A percentile compares a stretch with the other conserved stretches of the same genome.
These are phyloP conservation scores for Hordeum vulgare DNA, from an alignment of 176 grass and related monocot species.

Conservation along the genomic window MorexV3_pseudomolecules_assembly NC_058523.1:400162527-400163026, in stretches of 20 bases:
- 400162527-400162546: not conserved
- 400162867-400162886: conserved; percentile 35
- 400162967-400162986: conserved; percentile 15
- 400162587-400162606: conserved; percentile 15
- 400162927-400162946: conserved; percentile 30
- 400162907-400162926: conserved; percentile 79
- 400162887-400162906: conserved; percentile 67
- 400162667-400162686: conserved; percentile 7
- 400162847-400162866: too few relatives aligned
- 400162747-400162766: conserved; percentile 49
- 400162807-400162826: not conserved
- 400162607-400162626: not conserved
- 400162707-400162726: conserved; percentile 88
- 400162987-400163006: too few relatives aligned
- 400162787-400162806: conserved; percentile 61
- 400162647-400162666: not conserved
- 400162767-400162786: conserved; percentile 63
- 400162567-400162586: not conserved
- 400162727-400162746: conserved; percentile 55
- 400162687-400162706: conserved; percentile 92
- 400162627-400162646: not conserved
- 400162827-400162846: too few relatives aligned
- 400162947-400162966: conserved; percentile 33
- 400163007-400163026: conserved; percentile 1
- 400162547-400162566: too few relatives aligned